These are phyloP conservation scores for Hordeum pubiflorum DNA, from an alignment of 202 grass and related monocot genomes.

Conservation along the genomic window DNA sequence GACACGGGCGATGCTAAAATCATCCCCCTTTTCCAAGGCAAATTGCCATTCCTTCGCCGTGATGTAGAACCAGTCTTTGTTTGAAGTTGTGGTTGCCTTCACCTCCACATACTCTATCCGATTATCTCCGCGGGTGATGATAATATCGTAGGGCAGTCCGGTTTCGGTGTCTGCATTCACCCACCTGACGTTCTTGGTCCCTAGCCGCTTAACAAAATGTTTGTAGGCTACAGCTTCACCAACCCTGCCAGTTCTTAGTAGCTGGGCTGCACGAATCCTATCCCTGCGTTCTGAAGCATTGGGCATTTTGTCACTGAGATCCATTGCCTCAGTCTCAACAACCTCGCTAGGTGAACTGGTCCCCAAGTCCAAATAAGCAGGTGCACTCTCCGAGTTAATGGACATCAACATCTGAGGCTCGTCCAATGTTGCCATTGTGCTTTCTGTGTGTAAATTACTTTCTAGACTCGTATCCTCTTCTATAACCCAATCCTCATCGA, in stretches of 20 bases:
- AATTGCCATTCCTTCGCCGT: conserved; percentile 77
- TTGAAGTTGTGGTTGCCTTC: conserved; percentile 63
- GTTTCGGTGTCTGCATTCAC: conserved; percentile 63
- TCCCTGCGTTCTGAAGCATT: conserved; percentile 19
- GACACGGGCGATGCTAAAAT: conserved; percentile 70
- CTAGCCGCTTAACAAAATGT: conserved; percentile 46
- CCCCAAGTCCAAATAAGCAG: conserved; percentile 31
- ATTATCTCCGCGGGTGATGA: conserved; percentile 30
- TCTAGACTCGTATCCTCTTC: conserved; percentile 38
- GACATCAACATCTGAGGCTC: conserved; percentile 37
- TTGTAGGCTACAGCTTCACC: conserved; percentile 65
- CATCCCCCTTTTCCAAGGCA: conserved; percentile 63
- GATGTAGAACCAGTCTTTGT: conserved; percentile 75
- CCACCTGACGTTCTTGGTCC: conserved; percentile 59
- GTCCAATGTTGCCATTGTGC: background rate
- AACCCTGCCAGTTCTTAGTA: conserved; percentile 43
- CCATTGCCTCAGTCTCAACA: conserved; percentile 14
- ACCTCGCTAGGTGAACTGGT: conserved; percentile 7
- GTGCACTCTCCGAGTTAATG: conserved; percentile 17
- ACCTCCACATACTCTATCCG: conserved; percentile 74
- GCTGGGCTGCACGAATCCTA: background rate
- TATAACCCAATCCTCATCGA: conserved; percentile 66
- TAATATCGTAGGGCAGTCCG: conserved; percentile 76
- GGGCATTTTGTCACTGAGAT: conserved; percentile 18
- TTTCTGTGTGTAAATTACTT: conserved; percentile 24